Percentiles rank a stretch among this genome's conserved stretches.
phyloP scores from a whole-genome alignment of 495 filamentous ascomycete species.

The Lophiotrema nucula region DNA sequence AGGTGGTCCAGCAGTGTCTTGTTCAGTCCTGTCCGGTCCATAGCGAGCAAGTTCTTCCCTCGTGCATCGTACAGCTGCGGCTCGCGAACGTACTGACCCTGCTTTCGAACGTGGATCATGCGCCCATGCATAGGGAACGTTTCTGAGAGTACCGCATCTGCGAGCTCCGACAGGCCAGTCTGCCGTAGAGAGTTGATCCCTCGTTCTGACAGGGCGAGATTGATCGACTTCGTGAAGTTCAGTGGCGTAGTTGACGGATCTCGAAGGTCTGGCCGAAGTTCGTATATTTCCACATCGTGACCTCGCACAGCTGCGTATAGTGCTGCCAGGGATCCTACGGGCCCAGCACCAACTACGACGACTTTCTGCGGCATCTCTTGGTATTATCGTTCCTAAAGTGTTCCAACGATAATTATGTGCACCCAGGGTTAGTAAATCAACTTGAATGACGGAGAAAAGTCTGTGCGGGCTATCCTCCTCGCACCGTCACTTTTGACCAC shows the following conservation, averaged over 20 bases:
- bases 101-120: constrained; percentile 84
- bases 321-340: constrained; percentile 87
- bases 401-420: too few species aligned
- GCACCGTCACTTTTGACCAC: too few species aligned
- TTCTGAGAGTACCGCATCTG: constrained; percentile 68
- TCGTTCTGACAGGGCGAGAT: constrained; percentile 88
- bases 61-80: constrained; percentile 87
- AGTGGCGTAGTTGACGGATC: constrained; percentile 78
- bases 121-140: constrained; percentile 92
- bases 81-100: constrained; percentile 69
- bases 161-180: constrained; percentile 60
- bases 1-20: constrained; percentile 82
- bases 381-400: too few species aligned
- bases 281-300: constrained; percentile 90
- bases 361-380: constrained; percentile 64
- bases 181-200: constrained; percentile 84
- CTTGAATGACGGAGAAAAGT: too few species aligned
- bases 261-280: constrained; percentile 86
- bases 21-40: constrained; percentile 81
- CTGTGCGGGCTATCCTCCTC: too few species aligned
- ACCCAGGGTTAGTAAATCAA: too few species aligned
- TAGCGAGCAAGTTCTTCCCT: constrained; percentile 66
- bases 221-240: constrained; percentile 98
- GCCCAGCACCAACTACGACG: constrained; percentile 85
- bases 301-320: constrained; percentile 87